Percentiles rank a stretch among this genome's conserved stretches.
phyloP scores from a whole-genome alignment of 2,329 filamentous ascomycete species.

The Orbilia quercus region DNA sequence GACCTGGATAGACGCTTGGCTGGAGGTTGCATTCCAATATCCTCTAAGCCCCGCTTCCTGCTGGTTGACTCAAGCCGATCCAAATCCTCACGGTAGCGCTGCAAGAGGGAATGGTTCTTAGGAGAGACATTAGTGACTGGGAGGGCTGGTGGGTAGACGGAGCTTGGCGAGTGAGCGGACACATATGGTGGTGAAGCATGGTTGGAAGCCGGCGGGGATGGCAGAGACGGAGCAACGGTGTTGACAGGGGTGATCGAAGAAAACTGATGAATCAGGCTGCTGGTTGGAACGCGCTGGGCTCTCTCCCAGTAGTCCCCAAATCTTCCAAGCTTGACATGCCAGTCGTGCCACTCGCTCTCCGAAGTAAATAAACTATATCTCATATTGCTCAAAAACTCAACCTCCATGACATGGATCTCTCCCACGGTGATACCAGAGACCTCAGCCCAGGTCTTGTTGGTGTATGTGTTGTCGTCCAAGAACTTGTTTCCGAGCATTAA shows the following conservation, averaged over 20 bases:
- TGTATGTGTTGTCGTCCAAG: conserved; percentile 98
- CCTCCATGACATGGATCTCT: conserved; percentile 99
- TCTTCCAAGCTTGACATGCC: conserved; percentile 83
- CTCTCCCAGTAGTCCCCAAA: conserved; percentile 86
- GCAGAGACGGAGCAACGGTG: conserved; percentile 58
- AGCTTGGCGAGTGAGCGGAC: conserved; percentile 33
- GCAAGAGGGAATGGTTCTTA: conserved; percentile 61
- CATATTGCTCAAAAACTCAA: conserved; percentile 99
- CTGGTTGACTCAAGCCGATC: conserved; percentile 61
- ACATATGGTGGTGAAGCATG: conserved; percentile 59
- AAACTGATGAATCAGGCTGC: conserved; percentile 43
- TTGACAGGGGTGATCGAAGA: conserved; percentile 45
- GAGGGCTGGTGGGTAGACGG: conserved; percentile 51
- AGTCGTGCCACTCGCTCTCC: conserved; percentile 84
- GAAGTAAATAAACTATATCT: conserved; percentile 91
- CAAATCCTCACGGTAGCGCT: conserved; percentile 61
- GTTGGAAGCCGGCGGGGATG: conserved; percentile 59
- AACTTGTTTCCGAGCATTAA: conserved; percentile 99
- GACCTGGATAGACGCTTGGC: conserved; percentile 67
- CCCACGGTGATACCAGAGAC: conserved; percentile 92
- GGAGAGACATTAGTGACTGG: conserved; percentile 37
- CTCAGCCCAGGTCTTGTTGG: conserved; percentile 99
- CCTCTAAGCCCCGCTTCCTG: conserved; percentile 62
- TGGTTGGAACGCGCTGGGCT: conserved; percentile 67
- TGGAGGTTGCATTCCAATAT: conserved; percentile 67